These are phyloP conservation scores for Teunomyces panamensis DNA, from an alignment of 805 yeast species.

Conservation along the genomic window DNA sequence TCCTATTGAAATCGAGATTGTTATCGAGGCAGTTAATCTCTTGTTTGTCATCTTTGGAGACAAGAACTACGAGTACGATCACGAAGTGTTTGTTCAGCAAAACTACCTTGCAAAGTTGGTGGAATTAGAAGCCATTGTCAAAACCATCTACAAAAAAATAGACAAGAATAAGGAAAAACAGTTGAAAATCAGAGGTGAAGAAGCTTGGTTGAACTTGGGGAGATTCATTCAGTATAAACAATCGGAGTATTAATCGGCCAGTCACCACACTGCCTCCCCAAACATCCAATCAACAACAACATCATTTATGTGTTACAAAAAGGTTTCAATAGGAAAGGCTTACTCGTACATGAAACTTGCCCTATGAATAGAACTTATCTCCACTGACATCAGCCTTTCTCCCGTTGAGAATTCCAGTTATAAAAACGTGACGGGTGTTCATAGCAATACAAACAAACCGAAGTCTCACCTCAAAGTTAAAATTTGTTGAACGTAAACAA, in stretches of 20 bases:
- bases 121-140: conserved; percentile 46
- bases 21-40: conserved; percentile 60
- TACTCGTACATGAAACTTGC: not conserved
- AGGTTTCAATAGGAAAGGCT: not conserved
- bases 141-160: conserved; percentile 54
- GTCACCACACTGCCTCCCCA: not conserved
- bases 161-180: conserved; percentile 60
- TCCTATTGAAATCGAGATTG: conserved; percentile 31
- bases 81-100: conserved; percentile 58
- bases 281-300: not conserved
- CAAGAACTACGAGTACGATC: conserved; percentile 61
- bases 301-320: not conserved
- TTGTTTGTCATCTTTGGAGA: conserved; percentile 83
- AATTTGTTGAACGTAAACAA: not conserved
- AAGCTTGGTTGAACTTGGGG: conserved; percentile 60
- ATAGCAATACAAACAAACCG: not conserved
- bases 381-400: not conserved
- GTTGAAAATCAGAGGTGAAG: conserved; percentile 63
- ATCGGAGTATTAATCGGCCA: conserved; percentile 15
- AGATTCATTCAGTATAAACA: conserved; percentile 77
- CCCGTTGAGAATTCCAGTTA: not conserved
- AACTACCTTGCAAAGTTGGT: conserved; percentile 44
- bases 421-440: not conserved
- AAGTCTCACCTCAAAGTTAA: not conserved
- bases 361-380: not conserved